These are phyloP conservation scores for Syzygium aromaticum DNA, from an alignment of 345 rosid species.

Conservation along the genomic window DNA sequence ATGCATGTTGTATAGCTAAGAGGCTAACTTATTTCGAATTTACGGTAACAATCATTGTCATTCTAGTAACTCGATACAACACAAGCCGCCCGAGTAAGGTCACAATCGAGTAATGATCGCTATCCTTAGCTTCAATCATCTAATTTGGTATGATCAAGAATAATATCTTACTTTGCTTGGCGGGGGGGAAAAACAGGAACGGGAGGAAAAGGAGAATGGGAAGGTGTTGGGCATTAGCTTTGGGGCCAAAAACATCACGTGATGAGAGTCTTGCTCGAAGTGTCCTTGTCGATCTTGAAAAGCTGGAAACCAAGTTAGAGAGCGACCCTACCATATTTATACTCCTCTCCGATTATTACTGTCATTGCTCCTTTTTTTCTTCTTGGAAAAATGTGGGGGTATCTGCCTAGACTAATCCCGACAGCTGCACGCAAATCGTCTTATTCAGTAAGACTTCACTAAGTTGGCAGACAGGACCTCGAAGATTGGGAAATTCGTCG, in stretches of 20 bases:
- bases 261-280: background rate
- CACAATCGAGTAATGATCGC: background rate
- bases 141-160: background rate
- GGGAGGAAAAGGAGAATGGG: background rate
- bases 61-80: background rate
- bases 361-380: background rate
- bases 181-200: background rate
- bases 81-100: background rate
- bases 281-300: background rate
- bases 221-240: background rate
- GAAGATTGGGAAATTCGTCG: background rate
- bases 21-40: background rate
- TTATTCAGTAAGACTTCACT: background rate
- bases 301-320: background rate
- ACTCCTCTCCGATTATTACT: background rate
- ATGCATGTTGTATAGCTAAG: accelerated
- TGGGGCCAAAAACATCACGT: background rate
- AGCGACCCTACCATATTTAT: background rate
- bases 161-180: background rate
- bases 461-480: accelerated
- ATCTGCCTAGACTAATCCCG: background rate
- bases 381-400: background rate
- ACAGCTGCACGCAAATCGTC: background rate
- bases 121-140: background rate
- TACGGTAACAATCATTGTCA: background rate